Base-by-base conservation (phyloP, 2,329 filamentous ascomycete genomes). In the Hypoxylon sp. region DNA sequence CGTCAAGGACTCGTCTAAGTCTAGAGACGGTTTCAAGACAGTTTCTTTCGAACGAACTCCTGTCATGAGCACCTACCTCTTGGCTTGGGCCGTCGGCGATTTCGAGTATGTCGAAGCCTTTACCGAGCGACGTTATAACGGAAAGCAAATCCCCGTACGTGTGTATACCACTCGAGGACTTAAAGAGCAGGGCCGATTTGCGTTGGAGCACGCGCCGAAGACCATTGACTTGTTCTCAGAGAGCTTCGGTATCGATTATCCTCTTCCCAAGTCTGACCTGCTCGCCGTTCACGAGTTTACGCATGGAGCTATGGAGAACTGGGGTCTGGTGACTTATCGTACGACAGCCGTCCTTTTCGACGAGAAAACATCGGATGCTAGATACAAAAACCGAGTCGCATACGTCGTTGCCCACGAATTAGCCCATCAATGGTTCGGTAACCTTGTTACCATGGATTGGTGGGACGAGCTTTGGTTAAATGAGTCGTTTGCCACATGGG, bases 351-450 rank as follows among this genome's bases (percentile, higher is more conserved):
- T 99, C 28, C 87, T 99, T n/a, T 99, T 96, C 76, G 95, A 99
- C 75, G 93, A 97, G 79, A 90, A 93, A 78, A 92, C 91, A 52
- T 98, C 95, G 0, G 95, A 98, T 78, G 90, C 93, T 45, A 90
- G 90, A 71, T 98, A 95, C 83, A 94, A 94, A 81, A 98, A 97
- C 79, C 88, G 94, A 38, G 92, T 99, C 70, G 96, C 96, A 32
- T 98, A 99, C 76, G 94, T 98, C 62, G 94, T 98, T 55, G 95
- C 96, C n/a, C 96, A 99, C 81, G 96, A 99, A 80, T 86, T 99
- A 68, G 96, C 94, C 61, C 94, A 97, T 77, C 94, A 97, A 82
- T 97, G 94, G 94, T 97, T 97, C 74, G 94, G 94, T 38, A 97
- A 97, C 79, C 87, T 97, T 10, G 94, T 97, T 46, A 97, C 94